Evolutionary conservation across 345 rosid genomes (phyloP).

Genomic region (Aegle marmelos): DNA sequence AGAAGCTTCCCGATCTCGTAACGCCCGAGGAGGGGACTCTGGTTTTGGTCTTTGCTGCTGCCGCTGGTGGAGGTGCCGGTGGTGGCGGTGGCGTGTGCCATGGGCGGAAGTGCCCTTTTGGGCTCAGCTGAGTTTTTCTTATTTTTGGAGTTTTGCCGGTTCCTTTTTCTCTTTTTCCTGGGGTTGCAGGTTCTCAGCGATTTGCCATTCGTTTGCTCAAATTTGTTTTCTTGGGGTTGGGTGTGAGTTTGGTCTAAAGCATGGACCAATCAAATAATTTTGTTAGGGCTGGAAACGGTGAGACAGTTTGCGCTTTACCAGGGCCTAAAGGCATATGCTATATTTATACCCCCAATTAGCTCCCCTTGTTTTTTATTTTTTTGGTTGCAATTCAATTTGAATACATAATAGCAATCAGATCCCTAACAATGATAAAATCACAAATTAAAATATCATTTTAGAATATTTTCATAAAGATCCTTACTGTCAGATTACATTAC

Average conservation of each 20-base stretch:
- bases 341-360: not conserved
- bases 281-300: not conserved
- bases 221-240: not conserved
- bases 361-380: no score
- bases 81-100: slow-evolving; percentile 12
- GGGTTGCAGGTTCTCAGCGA: not conserved
- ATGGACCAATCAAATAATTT: not conserved
- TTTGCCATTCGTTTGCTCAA: not conserved
- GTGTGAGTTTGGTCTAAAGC: no score
- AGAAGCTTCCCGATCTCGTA: slow-evolving; percentile 73
- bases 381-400: not conserved
- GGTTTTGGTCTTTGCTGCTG: slow-evolving; percentile 28
- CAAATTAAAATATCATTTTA: not conserved
- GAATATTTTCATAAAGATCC: no score
- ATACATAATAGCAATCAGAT: not conserved
- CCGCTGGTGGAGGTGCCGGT: slow-evolving; percentile 5
- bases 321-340: not conserved
- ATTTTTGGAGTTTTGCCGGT: not conserved
- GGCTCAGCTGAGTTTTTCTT: not conserved
- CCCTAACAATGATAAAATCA: not conserved
- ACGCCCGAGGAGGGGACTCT: slow-evolving; percentile 57
- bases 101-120: not conserved
- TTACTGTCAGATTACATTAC: no score
- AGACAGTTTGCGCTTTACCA: no score
- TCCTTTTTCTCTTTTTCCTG: no score